Evolutionary conservation across 768 basidiomycete species (phyloP).

Genomic region (Auriscalpium orientale): DNA sequence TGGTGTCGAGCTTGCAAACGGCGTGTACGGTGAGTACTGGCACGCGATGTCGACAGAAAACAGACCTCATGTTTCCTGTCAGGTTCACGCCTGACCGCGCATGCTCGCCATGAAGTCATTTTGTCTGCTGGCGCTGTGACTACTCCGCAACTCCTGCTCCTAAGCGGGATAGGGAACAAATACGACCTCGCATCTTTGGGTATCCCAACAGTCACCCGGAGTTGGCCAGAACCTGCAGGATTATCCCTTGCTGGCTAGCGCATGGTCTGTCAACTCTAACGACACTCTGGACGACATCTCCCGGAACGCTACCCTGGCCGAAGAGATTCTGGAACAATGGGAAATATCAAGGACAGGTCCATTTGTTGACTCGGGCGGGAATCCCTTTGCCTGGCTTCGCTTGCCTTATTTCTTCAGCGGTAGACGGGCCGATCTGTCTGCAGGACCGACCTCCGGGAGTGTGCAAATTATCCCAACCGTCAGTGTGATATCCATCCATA

Average conservation of each 20-base stretch:
- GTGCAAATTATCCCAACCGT: constrained; percentile 12
- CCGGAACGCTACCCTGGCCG: neutral
- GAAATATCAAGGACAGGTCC: constrained; percentile 2
- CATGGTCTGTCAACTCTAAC: constrained; percentile 8
- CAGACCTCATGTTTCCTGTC: neutral
- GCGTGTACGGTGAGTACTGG: neutral
- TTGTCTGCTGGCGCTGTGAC: constrained; percentile 12
- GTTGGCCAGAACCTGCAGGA: constrained; percentile 26
- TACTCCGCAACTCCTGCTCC: constrained; percentile 17
- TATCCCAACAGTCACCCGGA: constrained; percentile 19
- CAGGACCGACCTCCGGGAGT: constrained; percentile 18
- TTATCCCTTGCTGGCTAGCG: constrained; percentile 13
- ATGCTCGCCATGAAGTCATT: constrained; percentile 7
- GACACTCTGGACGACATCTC: constrained; percentile 6
- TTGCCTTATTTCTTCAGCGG: constrained; percentile 7
- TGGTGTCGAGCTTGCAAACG: constrained; percentile 1
- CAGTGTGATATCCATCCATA: neutral
- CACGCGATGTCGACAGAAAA: neutral
- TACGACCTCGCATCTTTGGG: constrained; percentile 1
- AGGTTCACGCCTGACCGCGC: neutral
- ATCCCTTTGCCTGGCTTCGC: constrained; percentile 18
- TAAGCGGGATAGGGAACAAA: constrained; percentile 16
- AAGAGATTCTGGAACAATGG: constrained; percentile 1
- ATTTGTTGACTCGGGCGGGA: constrained; percentile 1
- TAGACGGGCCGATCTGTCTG: constrained; percentile 15